Evolutionary conservation across 169 alveolate genomes (phyloP), one percentile per base, ranked within the genome.

Genomic region (Eimeria falciformis): DNA sequence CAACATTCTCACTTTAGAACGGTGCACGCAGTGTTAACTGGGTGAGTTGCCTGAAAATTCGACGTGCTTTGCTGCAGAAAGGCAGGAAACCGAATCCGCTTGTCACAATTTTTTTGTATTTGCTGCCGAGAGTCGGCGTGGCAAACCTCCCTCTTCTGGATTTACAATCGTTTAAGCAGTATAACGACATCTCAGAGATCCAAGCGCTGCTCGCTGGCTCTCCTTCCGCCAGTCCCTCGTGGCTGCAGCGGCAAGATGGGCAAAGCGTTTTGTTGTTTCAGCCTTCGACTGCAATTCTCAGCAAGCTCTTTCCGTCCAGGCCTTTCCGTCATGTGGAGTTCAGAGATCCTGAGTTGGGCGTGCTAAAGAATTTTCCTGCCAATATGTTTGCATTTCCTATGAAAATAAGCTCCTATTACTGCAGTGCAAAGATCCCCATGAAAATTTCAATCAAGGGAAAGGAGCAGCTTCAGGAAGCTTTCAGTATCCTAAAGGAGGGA

Each of bases 41-140:
- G n/a, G n/a, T n/a, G n/a, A n/a, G n/a, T n/a, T n/a, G n/a, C n/a
- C n/a, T n/a, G n/a, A n/a, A n/a, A n/a, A n/a, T n/a, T n/a, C n/a
- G n/a, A n/a, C n/a, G n/a, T n/a, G n/a, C n/a, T n/a, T n/a, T n/a
- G n/a, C n/a, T 69, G 55, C 82, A 69, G 82, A 4, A 12, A 33
- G 82, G 82, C 2, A 18, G 53, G 3, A 33, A 27, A 4, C 9
- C 4, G 3, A 4, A 29, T 37, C 66, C 85, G 21, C 62, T 75
- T 17, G 85, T 43, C n/a, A 17, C 66, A 7, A 29, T 58, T n/a
- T 75, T 75, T 21, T 17, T 75, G 14, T 58, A 75, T 1, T 12
- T 75, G 85, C 85, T 75, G 29, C 85, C 85, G n/a, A 58, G 62
- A n/a, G 43, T 75, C 5, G 85, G 29, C 73, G 33, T 62, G 29